Conservation (phyloP, 768 basidiomycete genomes). For the Pulveroboletus sp. region DNA sequence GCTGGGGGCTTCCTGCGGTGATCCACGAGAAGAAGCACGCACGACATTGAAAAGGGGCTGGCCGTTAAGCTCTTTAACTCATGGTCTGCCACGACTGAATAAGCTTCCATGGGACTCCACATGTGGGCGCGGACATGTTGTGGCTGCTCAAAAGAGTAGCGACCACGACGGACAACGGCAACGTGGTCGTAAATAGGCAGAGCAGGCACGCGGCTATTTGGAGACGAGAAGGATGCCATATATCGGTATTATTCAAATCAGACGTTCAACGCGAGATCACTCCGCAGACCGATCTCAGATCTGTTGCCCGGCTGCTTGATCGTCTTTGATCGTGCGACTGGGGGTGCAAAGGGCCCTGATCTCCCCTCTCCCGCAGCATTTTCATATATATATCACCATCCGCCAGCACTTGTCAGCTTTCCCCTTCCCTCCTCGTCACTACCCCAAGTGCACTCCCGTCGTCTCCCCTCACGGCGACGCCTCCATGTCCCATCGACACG, state of each 20-base stretch:
- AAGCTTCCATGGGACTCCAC: constrained; percentile 37
- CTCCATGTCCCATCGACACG: constrained; percentile 58
- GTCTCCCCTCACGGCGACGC: constrained; percentile 18
- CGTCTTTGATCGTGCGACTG: constrained; percentile 62
- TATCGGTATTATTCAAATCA: constrained; percentile 37
- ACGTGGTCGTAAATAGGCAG: constrained; percentile 37
- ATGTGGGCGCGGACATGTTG: constrained; percentile 30
- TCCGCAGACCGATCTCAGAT: constrained; percentile 33
- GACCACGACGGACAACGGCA: constrained; percentile 42
- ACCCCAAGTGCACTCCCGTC: constrained; percentile 22
- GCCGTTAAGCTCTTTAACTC: constrained; percentile 43
- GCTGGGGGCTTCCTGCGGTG: constrained; percentile 17
- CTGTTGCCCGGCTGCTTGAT: constrained; percentile 39
- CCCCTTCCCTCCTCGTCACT: constrained; percentile 42
- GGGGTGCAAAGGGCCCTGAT: constrained; percentile 40
- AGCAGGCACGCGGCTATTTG: constrained; percentile 57
- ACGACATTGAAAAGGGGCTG: constrained; percentile 28
- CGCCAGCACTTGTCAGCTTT: constrained; percentile 41
- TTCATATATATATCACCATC: constrained; percentile 57
- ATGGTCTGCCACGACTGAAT: constrained; percentile 30
- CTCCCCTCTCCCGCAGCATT: constrained; percentile 37
- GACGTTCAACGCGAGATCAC: constrained; percentile 38
- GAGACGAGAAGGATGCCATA: constrained; percentile 35
- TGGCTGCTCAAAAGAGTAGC: constrained; percentile 20
- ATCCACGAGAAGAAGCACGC: constrained; percentile 19